These are phyloP conservation scores for Nissolia schottii DNA, from an alignment of 306 rosid genomes.

Conservation along the genomic window DNA sequence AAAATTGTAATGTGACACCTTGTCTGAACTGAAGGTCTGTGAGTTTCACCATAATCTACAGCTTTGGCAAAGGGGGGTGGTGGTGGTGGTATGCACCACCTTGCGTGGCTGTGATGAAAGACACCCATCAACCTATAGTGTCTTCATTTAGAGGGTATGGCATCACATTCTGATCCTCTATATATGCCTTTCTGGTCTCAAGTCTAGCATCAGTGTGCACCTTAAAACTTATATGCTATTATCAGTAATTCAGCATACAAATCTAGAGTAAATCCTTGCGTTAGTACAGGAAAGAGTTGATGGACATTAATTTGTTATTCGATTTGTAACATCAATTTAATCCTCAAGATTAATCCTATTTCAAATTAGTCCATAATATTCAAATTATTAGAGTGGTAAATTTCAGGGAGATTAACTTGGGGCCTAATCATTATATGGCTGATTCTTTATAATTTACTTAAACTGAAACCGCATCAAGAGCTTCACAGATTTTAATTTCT, in stretches of 20 bases:
- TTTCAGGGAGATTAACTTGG: no score
- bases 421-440: background rate
- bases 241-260: no score
- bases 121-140: background rate
- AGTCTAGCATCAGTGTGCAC: constrained; percentile 1
- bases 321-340: no score
- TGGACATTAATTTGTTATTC: no score
- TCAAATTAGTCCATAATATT: no score
- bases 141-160: constrained; percentile 7
- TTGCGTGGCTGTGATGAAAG: background rate
- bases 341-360: no score
- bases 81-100: background rate
- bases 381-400: no score
- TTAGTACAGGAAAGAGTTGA: no score
- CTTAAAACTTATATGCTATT: background rate
- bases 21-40: background rate
- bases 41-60: background rate
- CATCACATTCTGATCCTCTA: constrained; percentile 1
- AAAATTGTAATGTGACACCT: background rate
- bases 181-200: background rate
- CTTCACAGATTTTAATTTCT: constrained; percentile 44
- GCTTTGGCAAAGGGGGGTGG: background rate
- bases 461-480: constrained; percentile 47
- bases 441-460: background rate
- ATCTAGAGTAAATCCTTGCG: no score